Base-by-base conservation (phyloP, 768 basidiomycete genomes). In the Trametes punicea region DNA sequence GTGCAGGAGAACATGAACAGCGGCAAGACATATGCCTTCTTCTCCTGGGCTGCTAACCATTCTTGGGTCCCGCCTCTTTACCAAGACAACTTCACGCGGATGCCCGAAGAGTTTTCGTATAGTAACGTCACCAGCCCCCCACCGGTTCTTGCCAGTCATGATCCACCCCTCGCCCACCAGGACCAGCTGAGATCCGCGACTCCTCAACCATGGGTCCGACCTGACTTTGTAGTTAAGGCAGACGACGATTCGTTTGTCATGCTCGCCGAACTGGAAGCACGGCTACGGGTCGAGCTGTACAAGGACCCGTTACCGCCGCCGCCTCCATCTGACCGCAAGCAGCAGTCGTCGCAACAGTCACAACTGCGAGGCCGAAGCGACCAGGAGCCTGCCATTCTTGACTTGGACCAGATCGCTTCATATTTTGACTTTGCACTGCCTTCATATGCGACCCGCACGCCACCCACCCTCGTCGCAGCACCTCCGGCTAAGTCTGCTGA, bases 211-310 rank as follows among this genome's bases (percentile, higher is more conserved):
- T 95, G 92, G 90, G 87, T 87, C 20, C 80, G 89, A 34, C 95
- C 93, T 10, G 93, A 97, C 69, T 98, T 85, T 65, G 84, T 98
- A 38, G 83, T 90, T 64, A 98, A 98, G 72, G 90, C 88, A 1
- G 95, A 98, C 69, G 95, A 98, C 65, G 95, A 98, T 70, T 84
- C 92, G 7, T 96, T 98, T 64, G 81, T 98, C 48, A 94, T 97
- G 83, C 80, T 98, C 29, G 90, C 90, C 2, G 95, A 98, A 69
- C 77, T 98, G 16, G 95, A 98, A 71, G 81, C 90, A n/a, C 82
- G 92, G 26, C 74, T 98, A 53, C 80, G 95, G 42, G 72, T 93
- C 16, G 84, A 90, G 57, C 76, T 96, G 34, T 80, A 93, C 42
- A 69, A 57, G 49, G 57, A 42, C 2, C 58, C 62, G 18, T 46